Conservation (phyloP, 2,329 filamentous ascomycete genomes). For the Helotiales sp. region DNA sequence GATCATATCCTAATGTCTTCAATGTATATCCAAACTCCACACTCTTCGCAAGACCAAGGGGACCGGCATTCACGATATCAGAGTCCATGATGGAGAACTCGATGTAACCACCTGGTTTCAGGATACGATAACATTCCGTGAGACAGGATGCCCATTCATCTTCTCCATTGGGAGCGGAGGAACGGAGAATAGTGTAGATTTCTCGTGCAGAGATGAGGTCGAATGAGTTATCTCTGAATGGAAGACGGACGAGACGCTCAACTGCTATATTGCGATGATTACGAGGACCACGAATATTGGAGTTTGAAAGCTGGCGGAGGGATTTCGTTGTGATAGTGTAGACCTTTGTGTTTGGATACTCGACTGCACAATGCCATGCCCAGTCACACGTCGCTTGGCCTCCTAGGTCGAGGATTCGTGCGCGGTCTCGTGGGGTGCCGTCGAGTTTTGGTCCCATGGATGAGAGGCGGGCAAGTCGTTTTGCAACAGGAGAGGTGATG, state of each 20-base stretch:
- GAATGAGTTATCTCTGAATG: slow-evolving; percentile 84
- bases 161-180: slow-evolving; percentile 62
- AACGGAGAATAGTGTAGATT: slow-evolving; percentile 81
- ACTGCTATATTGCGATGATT: slow-evolving; percentile 88
- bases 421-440: slow-evolving; percentile 50
- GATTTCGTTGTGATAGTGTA: slow-evolving; percentile 83
- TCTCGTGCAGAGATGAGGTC: slow-evolving; percentile 89
- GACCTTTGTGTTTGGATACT: slow-evolving; percentile 82
- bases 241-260: slow-evolving; percentile 73
- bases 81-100: slow-evolving; percentile 91
- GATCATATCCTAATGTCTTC: slow-evolving; percentile 86
- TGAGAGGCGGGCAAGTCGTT: slow-evolving; percentile 58
- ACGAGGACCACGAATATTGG: slow-evolving; percentile 75
- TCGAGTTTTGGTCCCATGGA: slow-evolving; percentile 46
- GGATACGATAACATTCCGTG: slow-evolving; percentile 81
- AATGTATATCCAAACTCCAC: slow-evolving; percentile 93
- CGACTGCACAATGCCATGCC: slow-evolving; percentile 90
- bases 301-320: slow-evolving; percentile 68
- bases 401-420: slow-evolving; percentile 81
- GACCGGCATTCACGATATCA: slow-evolving; percentile 83
- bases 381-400: slow-evolving; percentile 86
- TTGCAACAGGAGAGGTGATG: slow-evolving; percentile 63
- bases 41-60: slow-evolving; percentile 75
- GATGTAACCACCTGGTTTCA: slow-evolving; percentile 86
- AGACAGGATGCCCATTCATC: slow-evolving; percentile 91